A percentile compares a stretch with the other conserved stretches of the same genome.
These are phyloP conservation scores for Kwoniella dendrophila DNA, from an alignment of 768 basidiomycete species.

Conservation along the genomic window DNA sequence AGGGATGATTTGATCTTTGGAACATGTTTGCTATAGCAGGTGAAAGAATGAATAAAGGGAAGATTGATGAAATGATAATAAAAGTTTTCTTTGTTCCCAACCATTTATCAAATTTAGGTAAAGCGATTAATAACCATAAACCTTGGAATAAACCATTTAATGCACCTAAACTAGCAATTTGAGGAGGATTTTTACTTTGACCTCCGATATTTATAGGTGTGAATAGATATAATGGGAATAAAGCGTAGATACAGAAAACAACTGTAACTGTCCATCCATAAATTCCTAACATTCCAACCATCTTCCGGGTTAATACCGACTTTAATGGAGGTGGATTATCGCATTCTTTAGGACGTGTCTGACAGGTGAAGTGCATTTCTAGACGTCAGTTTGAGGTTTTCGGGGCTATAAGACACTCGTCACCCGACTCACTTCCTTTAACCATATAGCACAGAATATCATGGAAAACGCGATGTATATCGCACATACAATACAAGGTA, in stretches of 20 bases:
- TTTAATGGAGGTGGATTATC: conserved; percentile 25
- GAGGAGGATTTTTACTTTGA: conserved; percentile 22
- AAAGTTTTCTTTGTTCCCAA: conserved; percentile 29
- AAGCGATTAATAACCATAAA: conserved; percentile 29
- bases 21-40: conserved; percentile 28
- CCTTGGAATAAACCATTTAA: conserved; percentile 26
- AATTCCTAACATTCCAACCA: conserved; percentile 21
- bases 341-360: conserved; percentile 31
- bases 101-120: conserved; percentile 27
- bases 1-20: conserved; percentile 3
- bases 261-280: conserved; percentile 28
- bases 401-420: background rate
- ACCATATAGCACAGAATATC: conserved; percentile 22
- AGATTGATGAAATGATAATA: conserved; percentile 12
- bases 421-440: conserved; percentile 24
- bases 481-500: conserved; percentile 27
- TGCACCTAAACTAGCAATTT: conserved; percentile 25
- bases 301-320: conserved; percentile 19
- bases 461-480: conserved; percentile 25
- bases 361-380: too few species aligned
- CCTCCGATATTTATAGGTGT: conserved; percentile 29
- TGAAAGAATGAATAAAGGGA: conserved; percentile 25
- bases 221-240: conserved; percentile 33
- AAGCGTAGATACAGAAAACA: conserved; percentile 19
- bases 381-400: background rate